Percentiles rank a stretch among this genome's conserved stretches.
phyloP scores from a whole-genome alignment of 306 rosid genomes.

The Pyrus communis region DNA sequence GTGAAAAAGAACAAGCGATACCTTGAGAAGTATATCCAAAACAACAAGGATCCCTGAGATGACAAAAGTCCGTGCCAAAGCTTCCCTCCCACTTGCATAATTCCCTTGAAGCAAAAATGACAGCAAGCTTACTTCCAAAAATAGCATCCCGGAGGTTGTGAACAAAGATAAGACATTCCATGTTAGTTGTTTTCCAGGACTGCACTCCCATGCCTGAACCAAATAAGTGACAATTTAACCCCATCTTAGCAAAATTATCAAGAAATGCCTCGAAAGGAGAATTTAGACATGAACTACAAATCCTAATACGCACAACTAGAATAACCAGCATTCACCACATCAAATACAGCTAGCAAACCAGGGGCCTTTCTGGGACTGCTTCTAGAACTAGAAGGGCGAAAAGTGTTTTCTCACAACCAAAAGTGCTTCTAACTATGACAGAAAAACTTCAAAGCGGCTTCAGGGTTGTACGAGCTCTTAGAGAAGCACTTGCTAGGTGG shows the following conservation, averaged over 20 bases:
- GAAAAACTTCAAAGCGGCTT: background rate
- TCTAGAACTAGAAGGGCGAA: background rate
- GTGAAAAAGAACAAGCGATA: slow-evolving; percentile 15
- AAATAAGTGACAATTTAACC: slow-evolving; percentile 15
- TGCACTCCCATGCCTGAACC: slow-evolving; percentile 78
- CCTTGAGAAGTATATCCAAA: slow-evolving; percentile 79
- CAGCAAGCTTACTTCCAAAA: slow-evolving; percentile 93
- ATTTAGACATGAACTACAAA: background rate
- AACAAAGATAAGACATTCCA: slow-evolving; percentile 80
- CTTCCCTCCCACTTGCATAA: slow-evolving; percentile 59
- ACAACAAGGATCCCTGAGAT: slow-evolving; percentile 78
- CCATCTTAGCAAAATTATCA: background rate
- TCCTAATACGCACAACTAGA: background rate
- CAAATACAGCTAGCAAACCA: background rate
- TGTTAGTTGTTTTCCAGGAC: slow-evolving; percentile 54
- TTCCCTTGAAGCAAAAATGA: slow-evolving; percentile 95
- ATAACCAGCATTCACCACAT: background rate
- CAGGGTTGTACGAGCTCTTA: background rate
- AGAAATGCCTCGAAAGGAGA: background rate
- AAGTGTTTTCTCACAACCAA: background rate
- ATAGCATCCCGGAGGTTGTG: slow-evolving; percentile 89
- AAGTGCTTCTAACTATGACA: background rate
- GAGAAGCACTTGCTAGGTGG: background rate
- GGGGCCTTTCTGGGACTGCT: background rate
- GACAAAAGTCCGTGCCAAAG: slow-evolving; percentile 69